phyloP scores from a whole-genome alignment of 2,329 filamentous ascomycete genomes.

The Dactylellina sp. region DNA sequence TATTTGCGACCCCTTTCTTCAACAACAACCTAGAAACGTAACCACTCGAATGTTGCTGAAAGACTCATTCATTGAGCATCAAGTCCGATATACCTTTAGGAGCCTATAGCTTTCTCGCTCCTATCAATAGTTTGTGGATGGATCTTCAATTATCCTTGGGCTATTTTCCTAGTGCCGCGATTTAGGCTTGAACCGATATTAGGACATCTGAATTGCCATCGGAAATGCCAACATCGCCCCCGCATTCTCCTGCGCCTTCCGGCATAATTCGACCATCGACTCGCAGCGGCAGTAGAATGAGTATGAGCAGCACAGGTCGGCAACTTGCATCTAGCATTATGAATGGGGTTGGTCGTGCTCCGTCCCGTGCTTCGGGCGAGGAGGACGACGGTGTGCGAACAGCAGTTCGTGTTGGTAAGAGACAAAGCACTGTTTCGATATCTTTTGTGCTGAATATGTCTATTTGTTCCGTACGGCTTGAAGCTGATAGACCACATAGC shows the following conservation, averaged over 20 bases:
- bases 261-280: constrained; percentile 57
- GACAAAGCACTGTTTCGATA: too few relatives aligned
- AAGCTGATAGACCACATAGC: constrained; percentile 68
- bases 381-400: constrained; percentile 56
- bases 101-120: constrained; percentile 18
- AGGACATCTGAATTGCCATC: constrained; percentile 6
- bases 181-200: constrained; percentile 8
- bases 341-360: constrained; percentile 52
- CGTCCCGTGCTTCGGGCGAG: constrained; percentile 58
- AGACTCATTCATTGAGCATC: constrained; percentile 5
- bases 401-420: constrained; percentile 53
- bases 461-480: not conserved
- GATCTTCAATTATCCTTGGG: constrained; percentile 22
- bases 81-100: constrained; percentile 4
- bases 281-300: constrained; percentile 58
- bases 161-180: constrained; percentile 18
- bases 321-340: constrained; percentile 34
- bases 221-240: constrained; percentile 50
- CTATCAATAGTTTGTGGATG: constrained; percentile 22
- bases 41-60: not conserved
- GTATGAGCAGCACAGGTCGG: constrained; percentile 54
- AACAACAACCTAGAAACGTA: constrained; percentile 3
- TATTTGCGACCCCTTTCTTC: constrained; percentile 34
- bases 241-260: constrained; percentile 48
- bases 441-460: constrained; percentile 21